phyloP scores from a whole-genome alignment of 2,329 filamentous ascomycete genomes.

The Botryotinia calthae region DNA sequence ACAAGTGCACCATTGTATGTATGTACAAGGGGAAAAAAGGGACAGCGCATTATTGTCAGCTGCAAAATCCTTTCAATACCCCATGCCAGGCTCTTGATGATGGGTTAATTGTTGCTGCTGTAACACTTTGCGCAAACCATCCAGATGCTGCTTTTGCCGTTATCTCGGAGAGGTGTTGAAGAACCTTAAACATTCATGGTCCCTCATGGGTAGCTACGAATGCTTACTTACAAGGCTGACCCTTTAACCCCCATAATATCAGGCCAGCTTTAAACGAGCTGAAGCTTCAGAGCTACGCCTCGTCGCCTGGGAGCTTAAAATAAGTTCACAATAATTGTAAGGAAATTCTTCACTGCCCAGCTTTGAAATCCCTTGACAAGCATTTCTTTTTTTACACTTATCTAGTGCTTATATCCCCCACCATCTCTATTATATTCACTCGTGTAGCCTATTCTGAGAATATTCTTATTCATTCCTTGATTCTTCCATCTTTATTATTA shows the following conservation, averaged over 20 bases:
- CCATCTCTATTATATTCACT: background rate
- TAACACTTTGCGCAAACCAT: background rate
- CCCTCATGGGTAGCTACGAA: background rate
- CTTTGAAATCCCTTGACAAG: background rate
- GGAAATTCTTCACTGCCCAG: background rate
- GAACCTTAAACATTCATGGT: background rate
- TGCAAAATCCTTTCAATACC: background rate
- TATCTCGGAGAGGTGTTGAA: background rate
- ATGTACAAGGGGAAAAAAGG: background rate
- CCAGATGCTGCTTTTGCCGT: background rate
- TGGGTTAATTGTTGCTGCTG: background rate
- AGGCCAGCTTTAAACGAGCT: background rate
- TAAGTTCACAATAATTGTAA: background rate
- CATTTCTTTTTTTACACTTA: slow-evolving; percentile 2
- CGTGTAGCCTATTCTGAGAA: background rate
- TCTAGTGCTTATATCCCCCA: background rate
- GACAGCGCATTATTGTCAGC: background rate
- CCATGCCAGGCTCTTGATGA: background rate
- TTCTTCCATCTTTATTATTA: background rate
- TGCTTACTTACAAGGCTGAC: slow-evolving; percentile 11
- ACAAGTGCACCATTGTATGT: background rate
- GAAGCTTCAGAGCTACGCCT: slow-evolving; percentile 1
- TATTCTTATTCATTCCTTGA: background rate
- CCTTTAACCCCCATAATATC: background rate
- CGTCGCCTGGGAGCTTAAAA: slow-evolving; percentile 3